Percentiles rank a stretch among this genome's conserved stretches.
phyloP scores from a whole-genome alignment of 108 stramenopile species.

The Fistulifera solaris region DNA sequence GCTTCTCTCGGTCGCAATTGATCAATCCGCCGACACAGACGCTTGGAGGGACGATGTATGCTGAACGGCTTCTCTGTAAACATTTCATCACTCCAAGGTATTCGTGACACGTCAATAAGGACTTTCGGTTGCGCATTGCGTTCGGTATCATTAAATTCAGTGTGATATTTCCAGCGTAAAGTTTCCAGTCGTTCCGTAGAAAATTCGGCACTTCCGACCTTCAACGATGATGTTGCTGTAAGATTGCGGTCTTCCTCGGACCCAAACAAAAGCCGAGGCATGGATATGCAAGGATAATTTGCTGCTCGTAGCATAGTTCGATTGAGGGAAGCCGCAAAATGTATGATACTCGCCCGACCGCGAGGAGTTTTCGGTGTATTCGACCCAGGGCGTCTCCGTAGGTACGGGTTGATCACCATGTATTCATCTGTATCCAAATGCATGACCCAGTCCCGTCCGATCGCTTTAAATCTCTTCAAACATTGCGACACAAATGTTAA shows the following conservation, averaged over 20 bases:
- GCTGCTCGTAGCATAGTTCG: neutral
- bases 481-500: conserved; percentile 25
- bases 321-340: neutral
- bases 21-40: conserved; percentile 15
- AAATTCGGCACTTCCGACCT: conserved; percentile 3
- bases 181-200: conserved; percentile 23
- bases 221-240: conserved; percentile 5
- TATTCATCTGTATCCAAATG: conserved; percentile 67
- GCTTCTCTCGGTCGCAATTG: conserved; percentile 16
- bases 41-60: conserved; percentile 22
- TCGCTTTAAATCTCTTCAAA: conserved; percentile 4
- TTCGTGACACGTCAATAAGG: conserved; percentile 17
- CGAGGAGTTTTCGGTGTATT: no score
- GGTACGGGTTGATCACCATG: conserved; percentile 32
- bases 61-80: conserved; percentile 8
- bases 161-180: conserved; percentile 30
- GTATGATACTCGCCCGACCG: neutral
- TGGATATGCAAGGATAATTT: conserved; percentile 8
- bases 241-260: neutral
- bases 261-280: conserved; percentile 13
- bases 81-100: conserved; percentile 17
- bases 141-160: conserved; percentile 10
- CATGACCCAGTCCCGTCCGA: conserved; percentile 29
- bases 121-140: conserved; percentile 16
- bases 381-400: neutral